Base-by-base conservation (phyloP, 345 rosid genomes). In the Murraya koenigii region DNA sequence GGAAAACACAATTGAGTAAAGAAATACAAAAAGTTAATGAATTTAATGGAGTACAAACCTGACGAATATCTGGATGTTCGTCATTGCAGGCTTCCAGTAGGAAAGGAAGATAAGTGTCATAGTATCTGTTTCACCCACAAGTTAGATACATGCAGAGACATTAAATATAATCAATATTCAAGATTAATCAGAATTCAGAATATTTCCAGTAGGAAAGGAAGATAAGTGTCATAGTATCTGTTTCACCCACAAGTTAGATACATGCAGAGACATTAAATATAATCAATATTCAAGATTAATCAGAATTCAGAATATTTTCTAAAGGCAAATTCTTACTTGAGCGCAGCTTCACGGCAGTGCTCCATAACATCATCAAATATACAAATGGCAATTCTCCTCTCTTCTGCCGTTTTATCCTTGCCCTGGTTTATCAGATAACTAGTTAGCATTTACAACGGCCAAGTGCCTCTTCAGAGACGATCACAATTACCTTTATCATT, bases 311-410 rank as follows among this genome's bases (percentile, higher is more conserved):
- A 1, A 60, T 20, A 25, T 10, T 36, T 52, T 52, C 61, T 56
- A 47, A 41, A n/a, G 33, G 67, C 8, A 56, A 63, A 54, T 7
- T 8, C 80, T 80, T 79, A 91, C 95, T 82, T 88, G 38, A 88
- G 87, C 69, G 95, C 93, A 63, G 91, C 77, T 70, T 87, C 93
- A 6, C 81, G 84, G 78, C 93, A 91, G 72, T 91, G 90, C 86
- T 89, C 95, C 28, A 91, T 89, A 80, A 91, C 84, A 84, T 91
- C 93, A 83, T 89, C 93, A 81, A 89, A 89, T 74, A 91, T 89
- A 81, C 95, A 89, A 75, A 91, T 91, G 49, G 91, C 95, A 65
- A 88, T 89, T 82, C 95, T 88, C 79, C 89, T 89, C 84, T 89
- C 95, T 70, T 91, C 93, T 36, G 93, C 80, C 25, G 93, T 91